Conservation (phyloP, 2,329 filamentous ascomycete genomes). For the Sarocladium oryzae region DNA sequence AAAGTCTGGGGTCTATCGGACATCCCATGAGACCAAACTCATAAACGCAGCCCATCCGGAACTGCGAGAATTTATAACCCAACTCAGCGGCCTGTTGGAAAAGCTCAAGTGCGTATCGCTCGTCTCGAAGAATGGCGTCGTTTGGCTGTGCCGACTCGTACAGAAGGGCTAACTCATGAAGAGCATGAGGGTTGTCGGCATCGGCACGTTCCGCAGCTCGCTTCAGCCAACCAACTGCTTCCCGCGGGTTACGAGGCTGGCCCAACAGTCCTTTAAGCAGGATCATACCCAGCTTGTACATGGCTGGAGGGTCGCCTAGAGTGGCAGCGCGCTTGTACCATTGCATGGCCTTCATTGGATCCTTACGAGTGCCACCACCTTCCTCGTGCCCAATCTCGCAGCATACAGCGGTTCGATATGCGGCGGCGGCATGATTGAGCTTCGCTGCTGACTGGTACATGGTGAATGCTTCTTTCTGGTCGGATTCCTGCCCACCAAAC, state of each 20-base stretch:
- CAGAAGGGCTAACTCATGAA: constrained; percentile 75
- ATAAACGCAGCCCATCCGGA: constrained; percentile 77
- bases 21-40: constrained; percentile 85
- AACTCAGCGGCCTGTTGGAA: constrained; percentile 82
- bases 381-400: constrained; percentile 95
- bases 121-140: constrained; percentile 73
- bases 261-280: constrained; percentile 88
- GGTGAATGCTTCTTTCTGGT: constrained; percentile 87
- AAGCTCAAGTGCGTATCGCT: constrained; percentile 71
- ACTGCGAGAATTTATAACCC: constrained; percentile 94
- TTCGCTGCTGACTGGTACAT: constrained; percentile 94
- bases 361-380: constrained; percentile 84
- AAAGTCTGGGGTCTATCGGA: constrained; percentile 73
- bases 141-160: constrained; percentile 59
- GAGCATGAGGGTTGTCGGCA: constrained; percentile 83
- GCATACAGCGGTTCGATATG: constrained; percentile 92
- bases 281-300: constrained; percentile 99
- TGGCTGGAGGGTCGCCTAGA: constrained; percentile 83
- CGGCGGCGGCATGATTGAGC: constrained; percentile 74
- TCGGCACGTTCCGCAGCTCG: constrained; percentile 85
- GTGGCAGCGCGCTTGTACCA: constrained; percentile 95
- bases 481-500: constrained; percentile 69
- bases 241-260: constrained; percentile 72
- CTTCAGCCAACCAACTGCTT: constrained; percentile 89
- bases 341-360: constrained; percentile 89